These are phyloP conservation scores for Aeminium ludgeri DNA, from an alignment of 495 filamentous ascomycete species.

Conservation along the genomic window DNA sequence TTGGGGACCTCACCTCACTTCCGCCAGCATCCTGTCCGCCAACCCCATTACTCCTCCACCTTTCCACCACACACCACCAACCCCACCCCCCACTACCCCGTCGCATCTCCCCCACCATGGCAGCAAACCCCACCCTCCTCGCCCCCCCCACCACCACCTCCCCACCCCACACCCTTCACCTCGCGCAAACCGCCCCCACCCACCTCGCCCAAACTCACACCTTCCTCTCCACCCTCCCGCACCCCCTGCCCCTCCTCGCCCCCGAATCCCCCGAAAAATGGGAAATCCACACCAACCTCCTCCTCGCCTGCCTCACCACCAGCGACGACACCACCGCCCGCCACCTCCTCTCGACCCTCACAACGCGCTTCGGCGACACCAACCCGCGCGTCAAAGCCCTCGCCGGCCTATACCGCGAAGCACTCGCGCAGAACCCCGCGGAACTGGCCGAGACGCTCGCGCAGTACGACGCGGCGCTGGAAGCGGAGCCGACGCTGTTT, in stretches of 20 bases:
- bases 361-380: slow-evolving; percentile 57
- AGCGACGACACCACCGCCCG: slow-evolving; percentile 66
- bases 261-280: slow-evolving; percentile 62
- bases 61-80: background rate
- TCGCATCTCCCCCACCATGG: slow-evolving; percentile 15
- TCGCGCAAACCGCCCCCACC: slow-evolving; percentile 61
- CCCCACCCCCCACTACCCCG: too few relatives aligned
- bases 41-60: too few relatives aligned
- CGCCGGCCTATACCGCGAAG: slow-evolving; percentile 70
- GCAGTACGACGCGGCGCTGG: slow-evolving; percentile 59
- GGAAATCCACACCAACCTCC: slow-evolving; percentile 66
- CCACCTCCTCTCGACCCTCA: slow-evolving; percentile 53
- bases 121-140: slow-evolving; percentile 23
- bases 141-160: slow-evolving; percentile 21
- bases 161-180: slow-evolving; percentile 39
- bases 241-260: slow-evolving; percentile 34
- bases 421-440: slow-evolving; percentile 45
- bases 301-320: slow-evolving; percentile 69
- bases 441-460: slow-evolving; percentile 51
- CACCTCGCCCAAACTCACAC: slow-evolving; percentile 39
- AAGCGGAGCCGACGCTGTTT: slow-evolving; percentile 62
- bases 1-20: too few relatives aligned
- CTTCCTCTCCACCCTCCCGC: slow-evolving; percentile 30
- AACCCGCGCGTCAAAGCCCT: slow-evolving; percentile 77
- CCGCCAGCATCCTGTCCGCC: too few relatives aligned